Evolutionary conservation across 2,329 filamentous ascomycete species (phyloP).

Genomic region (Cladorrhinum sp.): DNA sequence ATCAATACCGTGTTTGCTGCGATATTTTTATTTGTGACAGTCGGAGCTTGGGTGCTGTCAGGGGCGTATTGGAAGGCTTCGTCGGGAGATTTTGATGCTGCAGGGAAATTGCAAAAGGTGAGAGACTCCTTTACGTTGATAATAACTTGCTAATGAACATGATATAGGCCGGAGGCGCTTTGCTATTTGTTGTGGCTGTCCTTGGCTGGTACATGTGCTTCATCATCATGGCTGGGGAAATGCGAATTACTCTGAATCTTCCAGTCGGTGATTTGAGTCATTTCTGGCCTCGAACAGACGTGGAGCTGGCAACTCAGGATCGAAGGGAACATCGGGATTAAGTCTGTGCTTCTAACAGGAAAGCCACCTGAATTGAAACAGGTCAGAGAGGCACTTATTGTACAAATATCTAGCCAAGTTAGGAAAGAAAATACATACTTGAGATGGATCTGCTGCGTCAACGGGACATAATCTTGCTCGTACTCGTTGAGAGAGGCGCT

Average conservation of each 20-base stretch:
- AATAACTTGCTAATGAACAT: too few relatives aligned
- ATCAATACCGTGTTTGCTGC: conserved; percentile 49
- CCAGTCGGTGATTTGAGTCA: conserved; percentile 51
- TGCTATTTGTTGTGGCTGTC: conserved; percentile 44
- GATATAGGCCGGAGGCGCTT: conserved; percentile 38
- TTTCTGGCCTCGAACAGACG: conserved; percentile 43
- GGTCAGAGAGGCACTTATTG: background rate
- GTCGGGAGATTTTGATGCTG: conserved; percentile 41
- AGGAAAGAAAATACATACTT: background rate
- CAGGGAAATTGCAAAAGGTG: conserved; percentile 45
- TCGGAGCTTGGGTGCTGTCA: conserved; percentile 44
- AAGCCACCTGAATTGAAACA: background rate
- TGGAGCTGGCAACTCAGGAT: conserved; percentile 22
- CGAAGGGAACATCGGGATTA: conserved; percentile 18
- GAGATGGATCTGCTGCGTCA: background rate
- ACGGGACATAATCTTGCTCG: background rate
- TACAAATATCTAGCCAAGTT: background rate
- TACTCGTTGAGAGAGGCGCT: background rate
- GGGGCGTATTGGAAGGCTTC: conserved; percentile 49
- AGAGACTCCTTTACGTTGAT: too few relatives aligned
- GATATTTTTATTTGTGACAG: conserved; percentile 48
- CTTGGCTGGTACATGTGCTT: conserved; percentile 53
- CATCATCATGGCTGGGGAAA: conserved; percentile 53
- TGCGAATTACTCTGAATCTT: conserved; percentile 46
- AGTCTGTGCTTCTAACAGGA: background rate